These are phyloP conservation scores for Aspergillus incahuasiensis DNA, from an alignment of 495 filamentous ascomycete genomes.

Conservation along the genomic window DNA sequence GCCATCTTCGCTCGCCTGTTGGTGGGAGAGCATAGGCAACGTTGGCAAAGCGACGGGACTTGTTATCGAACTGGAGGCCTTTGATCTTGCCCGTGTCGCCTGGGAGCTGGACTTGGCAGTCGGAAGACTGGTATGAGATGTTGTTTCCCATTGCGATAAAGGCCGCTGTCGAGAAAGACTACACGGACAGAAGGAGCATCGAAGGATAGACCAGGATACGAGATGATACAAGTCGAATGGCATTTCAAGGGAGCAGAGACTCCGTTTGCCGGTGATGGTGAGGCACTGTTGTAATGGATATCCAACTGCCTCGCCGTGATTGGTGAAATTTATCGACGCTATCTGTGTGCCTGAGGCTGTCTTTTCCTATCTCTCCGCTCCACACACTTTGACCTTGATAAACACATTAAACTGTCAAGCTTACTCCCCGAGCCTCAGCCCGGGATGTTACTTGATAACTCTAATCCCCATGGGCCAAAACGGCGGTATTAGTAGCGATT, in stretches of 20 bases:
- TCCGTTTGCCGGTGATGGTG: not conserved
- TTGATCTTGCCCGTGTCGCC: slow-evolving; percentile 8
- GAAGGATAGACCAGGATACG: not conserved
- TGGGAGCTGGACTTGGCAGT: slow-evolving; percentile 6
- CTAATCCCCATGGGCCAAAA: not conserved
- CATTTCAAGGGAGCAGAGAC: not conserved
- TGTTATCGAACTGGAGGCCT: slow-evolving; percentile 23
- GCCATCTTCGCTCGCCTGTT: slow-evolving; percentile 35
- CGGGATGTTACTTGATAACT: not conserved
- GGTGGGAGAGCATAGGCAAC: slow-evolving; percentile 47
- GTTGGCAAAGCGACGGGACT: slow-evolving; percentile 32
- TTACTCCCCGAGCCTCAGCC: not conserved
- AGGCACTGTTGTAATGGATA: not conserved
- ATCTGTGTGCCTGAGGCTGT: not conserved
- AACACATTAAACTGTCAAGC: slow-evolving; percentile 1
- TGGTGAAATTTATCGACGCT: slow-evolving; percentile 13
- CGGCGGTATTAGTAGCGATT: not conserved
- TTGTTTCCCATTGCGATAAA: slow-evolving; percentile 12
- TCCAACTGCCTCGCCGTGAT: not conserved
- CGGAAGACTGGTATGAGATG: slow-evolving; percentile 8
- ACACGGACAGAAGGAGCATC: not conserved
- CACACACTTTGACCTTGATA: not conserved
- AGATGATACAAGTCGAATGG: not conserved
- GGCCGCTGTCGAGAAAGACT: too few relatives aligned
- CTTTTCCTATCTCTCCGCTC: not conserved